Evolutionary conservation across 2,329 filamentous ascomycete genomes (phyloP).

Genomic region (Ceratocystis smalleyi): DNA sequence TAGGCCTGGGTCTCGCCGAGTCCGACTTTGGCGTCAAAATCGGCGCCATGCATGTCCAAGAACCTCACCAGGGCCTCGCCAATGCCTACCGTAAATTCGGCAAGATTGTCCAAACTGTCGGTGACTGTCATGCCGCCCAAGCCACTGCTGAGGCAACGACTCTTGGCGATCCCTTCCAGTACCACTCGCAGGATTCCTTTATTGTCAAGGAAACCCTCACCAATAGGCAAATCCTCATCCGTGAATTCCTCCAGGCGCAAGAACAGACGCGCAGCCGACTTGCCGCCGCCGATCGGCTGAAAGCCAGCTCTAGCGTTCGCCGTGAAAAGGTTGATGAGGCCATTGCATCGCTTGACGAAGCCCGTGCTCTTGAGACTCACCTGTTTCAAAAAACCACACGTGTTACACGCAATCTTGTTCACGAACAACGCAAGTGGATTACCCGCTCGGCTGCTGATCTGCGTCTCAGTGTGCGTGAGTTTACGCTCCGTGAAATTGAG

Average conservation of each 20-base stretch:
- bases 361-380: conserved; percentile 63
- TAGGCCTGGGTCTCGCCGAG: conserved; percentile 80
- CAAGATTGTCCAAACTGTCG: conserved; percentile 80
- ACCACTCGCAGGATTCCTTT: conserved; percentile 89
- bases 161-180: conserved; percentile 80
- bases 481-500: conserved; percentile 87
- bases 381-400: conserved; percentile 73
- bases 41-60: conserved; percentile 71
- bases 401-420: conserved; percentile 75
- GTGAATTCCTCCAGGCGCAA: conserved; percentile 84
- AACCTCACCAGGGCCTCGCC: conserved; percentile 72
- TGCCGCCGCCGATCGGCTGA: conserved; percentile 74
- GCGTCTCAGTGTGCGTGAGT: conserved; percentile 71
- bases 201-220: conserved; percentile 97
- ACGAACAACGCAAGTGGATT: conserved; percentile 86
- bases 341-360: conserved; percentile 80
- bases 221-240: conserved; percentile 89
- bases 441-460: conserved; percentile 71
- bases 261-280: conserved; percentile 69
- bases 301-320: conserved; percentile 70
- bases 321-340: conserved; percentile 96
- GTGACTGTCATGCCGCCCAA: conserved; percentile 91
- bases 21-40: conserved; percentile 88
- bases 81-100: conserved; percentile 92
- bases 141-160: conserved; percentile 93